A percentile compares a stretch with the other conserved stretches of the same genome.
phyloP scores from a whole-genome alignment of 2,329 filamentous ascomycete species.

The Rutstroemia sp. region DNA sequence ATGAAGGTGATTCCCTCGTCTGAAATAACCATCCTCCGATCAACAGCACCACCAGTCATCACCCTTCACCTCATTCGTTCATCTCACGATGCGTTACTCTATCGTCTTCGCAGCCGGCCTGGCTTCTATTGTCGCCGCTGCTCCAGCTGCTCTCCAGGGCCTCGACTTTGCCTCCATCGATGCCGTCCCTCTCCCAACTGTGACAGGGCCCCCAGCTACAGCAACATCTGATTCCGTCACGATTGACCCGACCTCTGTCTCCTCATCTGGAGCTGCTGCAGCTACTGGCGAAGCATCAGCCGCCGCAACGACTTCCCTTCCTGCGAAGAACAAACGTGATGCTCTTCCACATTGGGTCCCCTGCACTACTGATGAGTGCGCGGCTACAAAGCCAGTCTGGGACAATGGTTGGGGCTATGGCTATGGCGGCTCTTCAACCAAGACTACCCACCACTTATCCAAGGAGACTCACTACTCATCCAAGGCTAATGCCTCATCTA shows the following conservation, averaged over 20 bases:
- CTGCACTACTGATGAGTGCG: background rate
- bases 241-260: background rate
- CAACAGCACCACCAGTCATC: too few relatives aligned
- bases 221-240: background rate
- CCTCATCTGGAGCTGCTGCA: background rate
- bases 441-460: background rate
- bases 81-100: conserved; percentile 9
- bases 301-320: background rate
- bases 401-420: too few relatives aligned
- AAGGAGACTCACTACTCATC: background rate
- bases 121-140: conserved; percentile 12
- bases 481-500: background rate
- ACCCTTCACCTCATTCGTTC: background rate
- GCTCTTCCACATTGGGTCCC: background rate
- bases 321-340: background rate
- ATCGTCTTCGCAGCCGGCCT: conserved; percentile 10
- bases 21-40: too few relatives aligned
- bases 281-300: background rate
- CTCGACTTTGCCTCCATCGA: conserved; percentile 12
- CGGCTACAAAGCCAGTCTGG: background rate
- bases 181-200: background rate
- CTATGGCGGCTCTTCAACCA: background rate
- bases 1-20: too few relatives aligned
- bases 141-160: conserved; percentile 8
- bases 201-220: background rate